phyloP scores from a whole-genome alignment of 1,284 basidiomycete genomes.

The Leccinum fallax region DNA sequence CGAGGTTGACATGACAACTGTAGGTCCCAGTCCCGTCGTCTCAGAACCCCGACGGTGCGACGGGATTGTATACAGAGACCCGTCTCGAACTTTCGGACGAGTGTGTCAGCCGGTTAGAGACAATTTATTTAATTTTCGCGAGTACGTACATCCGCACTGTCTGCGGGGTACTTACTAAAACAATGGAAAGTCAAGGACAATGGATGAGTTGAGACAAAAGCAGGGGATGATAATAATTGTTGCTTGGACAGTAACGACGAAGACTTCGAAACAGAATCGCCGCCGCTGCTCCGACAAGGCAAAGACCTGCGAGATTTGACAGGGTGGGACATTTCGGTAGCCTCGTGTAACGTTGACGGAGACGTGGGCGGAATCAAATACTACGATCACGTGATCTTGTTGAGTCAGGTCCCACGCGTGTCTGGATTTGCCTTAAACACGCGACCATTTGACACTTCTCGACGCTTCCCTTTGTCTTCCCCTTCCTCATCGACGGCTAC shows the following conservation, averaged over 20 bases:
- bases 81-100: neutral
- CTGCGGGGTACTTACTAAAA: slow-evolving; percentile 8
- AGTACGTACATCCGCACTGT: slow-evolving; percentile 13
- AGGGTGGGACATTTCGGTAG: slow-evolving; percentile 20
- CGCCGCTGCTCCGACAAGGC: slow-evolving; percentile 10
- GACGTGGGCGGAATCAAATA: slow-evolving; percentile 10
- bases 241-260: neutral
- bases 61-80: neutral
- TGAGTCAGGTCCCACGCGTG: slow-evolving; percentile 40
- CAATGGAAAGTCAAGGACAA: slow-evolving; percentile 21
- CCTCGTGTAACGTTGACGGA: slow-evolving; percentile 37
- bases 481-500: slow-evolving; percentile 13
- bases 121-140: slow-evolving; percentile 5
- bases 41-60: neutral
- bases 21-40: neutral
- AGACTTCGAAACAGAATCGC: slow-evolving; percentile 5
- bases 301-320: neutral
- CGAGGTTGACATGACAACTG: neutral
- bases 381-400: slow-evolving; percentile 43
- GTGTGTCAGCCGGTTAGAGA: neutral
- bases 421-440: slow-evolving; percentile 31
- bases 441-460: slow-evolving; percentile 12
- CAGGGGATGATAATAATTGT: neutral
- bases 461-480: neutral
- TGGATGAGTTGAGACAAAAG: slow-evolving; percentile 3